Conservation (phyloP, 2,329 filamentous ascomycete species). For the Ophiognomonia clavigignenti-juglandacearum region DNA sequence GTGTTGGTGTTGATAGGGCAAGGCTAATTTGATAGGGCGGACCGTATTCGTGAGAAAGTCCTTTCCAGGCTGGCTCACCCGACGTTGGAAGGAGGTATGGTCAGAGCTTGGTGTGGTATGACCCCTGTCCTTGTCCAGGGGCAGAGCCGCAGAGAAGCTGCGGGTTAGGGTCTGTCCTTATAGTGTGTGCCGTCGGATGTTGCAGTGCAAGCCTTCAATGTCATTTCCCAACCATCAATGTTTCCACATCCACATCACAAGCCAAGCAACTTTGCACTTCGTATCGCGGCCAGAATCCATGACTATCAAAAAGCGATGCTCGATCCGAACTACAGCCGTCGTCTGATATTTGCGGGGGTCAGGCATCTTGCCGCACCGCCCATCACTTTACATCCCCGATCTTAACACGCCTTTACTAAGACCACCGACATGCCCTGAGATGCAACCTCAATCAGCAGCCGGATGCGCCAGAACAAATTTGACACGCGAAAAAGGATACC, state of each 20-base stretch:
- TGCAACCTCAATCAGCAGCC: neutral
- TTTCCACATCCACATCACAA: too few relatives aligned
- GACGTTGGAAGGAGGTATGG: neutral
- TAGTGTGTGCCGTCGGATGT: too few relatives aligned
- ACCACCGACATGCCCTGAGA: neutral
- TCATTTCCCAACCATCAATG: too few relatives aligned
- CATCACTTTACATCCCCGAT: neutral
- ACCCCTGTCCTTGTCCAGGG: too few relatives aligned
- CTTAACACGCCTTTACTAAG: neutral
- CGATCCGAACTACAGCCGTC: constrained; percentile 1
- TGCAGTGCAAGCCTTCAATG: too few relatives aligned
- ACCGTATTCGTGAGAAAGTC: constrained; percentile 3
- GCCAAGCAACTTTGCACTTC: too few relatives aligned
- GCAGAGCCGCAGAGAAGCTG: too few relatives aligned
- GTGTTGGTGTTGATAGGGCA: too few relatives aligned
- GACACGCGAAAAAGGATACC: neutral
- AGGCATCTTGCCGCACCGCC: neutral
- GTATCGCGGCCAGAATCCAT: too few relatives aligned
- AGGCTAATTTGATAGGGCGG: neutral
- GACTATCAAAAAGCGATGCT: too few relatives aligned
- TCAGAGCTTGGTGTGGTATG: neutral
- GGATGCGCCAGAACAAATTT: neutral
- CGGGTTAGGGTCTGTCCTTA: too few relatives aligned
- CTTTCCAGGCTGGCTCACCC: neutral
- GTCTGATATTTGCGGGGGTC: constrained; percentile 8